Evolutionary conservation across 2,329 filamentous ascomycete genomes (phyloP).

Genomic region (Teratosphaeria destructans): DNA sequence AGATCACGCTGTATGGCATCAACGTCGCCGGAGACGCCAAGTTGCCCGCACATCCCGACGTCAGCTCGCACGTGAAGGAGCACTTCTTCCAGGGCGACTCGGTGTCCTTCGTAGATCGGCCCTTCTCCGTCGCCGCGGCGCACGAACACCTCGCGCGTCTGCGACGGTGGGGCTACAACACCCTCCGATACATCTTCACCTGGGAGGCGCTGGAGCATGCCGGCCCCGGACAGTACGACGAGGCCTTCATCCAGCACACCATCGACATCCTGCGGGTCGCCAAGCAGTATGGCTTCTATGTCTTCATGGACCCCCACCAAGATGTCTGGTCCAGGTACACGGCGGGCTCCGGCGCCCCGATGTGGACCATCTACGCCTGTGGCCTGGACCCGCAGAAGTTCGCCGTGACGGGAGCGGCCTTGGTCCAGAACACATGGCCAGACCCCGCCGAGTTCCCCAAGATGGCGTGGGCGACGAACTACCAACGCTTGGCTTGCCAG

Average conservation of each 20-base stretch:
- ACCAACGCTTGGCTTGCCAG: constrained; percentile 73
- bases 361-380: constrained; percentile 95
- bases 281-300: constrained; percentile 83
- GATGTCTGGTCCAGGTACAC: constrained; percentile 96
- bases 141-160: constrained; percentile 77
- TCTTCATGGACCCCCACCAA: constrained; percentile 98
- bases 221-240: constrained; percentile 84
- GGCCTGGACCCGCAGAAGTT: constrained; percentile 83
- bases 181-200: constrained; percentile 91
- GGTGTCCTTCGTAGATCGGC: constrained; percentile 77
- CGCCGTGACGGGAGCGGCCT: constrained; percentile 73
- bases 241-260: constrained; percentile 86
- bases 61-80: constrained; percentile 66
- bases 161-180: constrained; percentile 88
- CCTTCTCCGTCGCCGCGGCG: constrained; percentile 74
- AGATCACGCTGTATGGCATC: constrained; percentile 84
- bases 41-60: constrained; percentile 68
- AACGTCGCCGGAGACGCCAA: constrained; percentile 89
- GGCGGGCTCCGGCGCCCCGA: constrained; percentile 86
- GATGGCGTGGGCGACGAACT: constrained; percentile 99
- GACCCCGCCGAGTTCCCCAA: constrained; percentile 82
- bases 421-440: constrained; percentile 90
- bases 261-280: constrained; percentile 74
- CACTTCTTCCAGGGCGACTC: constrained; percentile 88
- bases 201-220: constrained; percentile 98